These are phyloP conservation scores for Fusarium oligoseptatum DNA, from an alignment of 2,329 filamentous ascomycete species.

Conservation along the genomic window DNA sequence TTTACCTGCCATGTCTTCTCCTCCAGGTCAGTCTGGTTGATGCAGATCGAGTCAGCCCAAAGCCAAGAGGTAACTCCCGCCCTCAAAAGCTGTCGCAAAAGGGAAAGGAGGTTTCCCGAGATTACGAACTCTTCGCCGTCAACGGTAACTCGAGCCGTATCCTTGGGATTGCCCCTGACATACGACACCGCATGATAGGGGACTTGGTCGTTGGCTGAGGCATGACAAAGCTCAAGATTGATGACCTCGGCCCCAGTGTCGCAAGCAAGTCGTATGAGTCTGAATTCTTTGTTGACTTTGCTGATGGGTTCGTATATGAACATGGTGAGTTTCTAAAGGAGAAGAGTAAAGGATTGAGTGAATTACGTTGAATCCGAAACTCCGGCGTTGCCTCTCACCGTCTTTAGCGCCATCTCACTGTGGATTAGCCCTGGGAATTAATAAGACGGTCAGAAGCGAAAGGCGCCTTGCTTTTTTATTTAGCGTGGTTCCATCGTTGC, in stretches of 20 bases:
- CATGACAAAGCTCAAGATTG: constrained; percentile 26
- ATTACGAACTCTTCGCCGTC: constrained; percentile 8
- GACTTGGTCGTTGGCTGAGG: neutral
- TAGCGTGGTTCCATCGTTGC: neutral
- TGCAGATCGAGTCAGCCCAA: constrained; percentile 43
- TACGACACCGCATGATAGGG: constrained; percentile 39
- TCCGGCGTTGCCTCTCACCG: neutral
- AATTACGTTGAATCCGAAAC: neutral
- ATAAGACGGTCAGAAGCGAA: neutral
- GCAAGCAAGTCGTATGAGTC: constrained; percentile 27
- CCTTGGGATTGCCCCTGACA: constrained; percentile 28
- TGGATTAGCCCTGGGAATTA: constrained; percentile 1
- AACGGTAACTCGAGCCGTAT: neutral
- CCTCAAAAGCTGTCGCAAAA: constrained; percentile 20
- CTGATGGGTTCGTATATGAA: constrained; percentile 7
- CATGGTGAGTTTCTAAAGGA: neutral
- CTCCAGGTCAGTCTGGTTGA: constrained; percentile 28
- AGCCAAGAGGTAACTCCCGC: constrained; percentile 22
- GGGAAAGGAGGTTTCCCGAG: constrained; percentile 15
- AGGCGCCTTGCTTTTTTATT: constrained; percentile 1
- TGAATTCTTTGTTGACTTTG: constrained; percentile 17
- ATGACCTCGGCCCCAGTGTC: neutral
- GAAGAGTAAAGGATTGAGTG: neutral
- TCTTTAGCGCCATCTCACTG: neutral
- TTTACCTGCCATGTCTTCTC: constrained; percentile 39